Base-by-base conservation (phyloP, 495 filamentous ascomycete genomes). In the Lepidopterella palustris region DNA sequence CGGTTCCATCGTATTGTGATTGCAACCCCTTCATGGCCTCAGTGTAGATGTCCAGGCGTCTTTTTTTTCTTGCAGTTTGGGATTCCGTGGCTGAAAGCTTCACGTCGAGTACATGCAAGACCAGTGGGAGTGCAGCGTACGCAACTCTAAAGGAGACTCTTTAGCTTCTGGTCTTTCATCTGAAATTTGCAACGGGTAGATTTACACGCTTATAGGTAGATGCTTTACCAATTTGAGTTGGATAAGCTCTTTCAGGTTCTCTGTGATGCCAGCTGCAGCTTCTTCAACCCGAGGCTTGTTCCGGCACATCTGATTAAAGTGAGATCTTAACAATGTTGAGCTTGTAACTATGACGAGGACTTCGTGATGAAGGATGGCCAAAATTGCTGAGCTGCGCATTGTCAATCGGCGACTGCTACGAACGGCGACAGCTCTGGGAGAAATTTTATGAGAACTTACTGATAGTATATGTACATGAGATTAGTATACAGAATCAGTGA, bases 381-480 rank as follows among this genome's bases (percentile, higher is more conserved):
- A 42, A 20, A 42, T 11, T 42, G 39, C 39, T 20, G 39, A 42
- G 39, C 39, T 42, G 39, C 39, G 39, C 39, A 9, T 42, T 20
- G n/a, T n/a, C n/a, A n/a, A n/a, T n/a, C n/a, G n/a, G n/a, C n/a
- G n/a, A n/a, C n/a, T n/a, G n/a, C n/a, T n/a, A n/a, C n/a, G n/a
- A n/a, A n/a, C n/a, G n/a, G n/a, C n/a, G n/a, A n/a, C n/a, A n/a
- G n/a, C n/a, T n/a, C n/a, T n/a, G n/a, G n/a, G n/a, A n/a, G n/a
- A n/a, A n/a, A n/a, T n/a, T n/a, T n/a, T n/a, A n/a, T n/a, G n/a
- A 5, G n/a, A 2, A 45, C 75, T 63, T 70, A 80, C 78, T 77
- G 71, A 56, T 79, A 80, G 45, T 77, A 78, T 76, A 79, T 80
- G 47, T 74, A 77, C 50, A 78, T 78, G 47, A 78, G 58, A 29